Evolutionary conservation across 768 basidiomycete genomes (phyloP), one percentile per base, ranked within the genome.

Genomic region (Phlegmacium glaucopus): DNA sequence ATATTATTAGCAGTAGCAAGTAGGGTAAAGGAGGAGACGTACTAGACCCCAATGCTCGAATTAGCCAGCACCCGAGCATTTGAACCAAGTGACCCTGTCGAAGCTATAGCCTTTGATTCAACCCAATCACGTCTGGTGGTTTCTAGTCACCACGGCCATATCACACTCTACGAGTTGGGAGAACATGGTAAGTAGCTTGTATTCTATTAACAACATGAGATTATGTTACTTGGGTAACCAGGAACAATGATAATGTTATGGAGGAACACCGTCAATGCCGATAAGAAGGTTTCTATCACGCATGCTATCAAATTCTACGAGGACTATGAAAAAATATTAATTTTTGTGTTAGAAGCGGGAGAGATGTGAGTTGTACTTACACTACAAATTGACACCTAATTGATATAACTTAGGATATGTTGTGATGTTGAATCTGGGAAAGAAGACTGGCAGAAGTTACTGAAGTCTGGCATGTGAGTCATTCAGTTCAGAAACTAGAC

Each of bases 321-420:
- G 10, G 41, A 37, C 4, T 47, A 47, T 8, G 51, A 53, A 4
- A 13, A 44, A 6, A 22, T 53, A 13, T 25, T 42, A 5, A 36
- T 49, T 9, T 53, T 40, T 38, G 47, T 47, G 12, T 37, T 53
- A 13, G 51, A 53, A 30, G 35, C 43, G 7, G 51, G 51, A 37
- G 26, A 37, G 12, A 49, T 53, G 51, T 53, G 35, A 27, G 51
- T 38, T 4, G 27, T 38, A 8, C 6, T 44, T 25, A 13, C 9
- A 35, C 13, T 26, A 18, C 6, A n/a, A n/a, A 6, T 29, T 38
- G 27, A 36, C 13, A 11, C 2, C 25, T 39, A 4, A 17, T 26
- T 22, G 26, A 11, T 18, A 22, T 16, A n/a, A 2, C 36, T 15
- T 27, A 49, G 48, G 22, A 11, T 43, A 8, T 44, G 36, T 12